A percentile compares a stretch with the other conserved stretches of the same genome.
Evolutionary conservation across 257 asterid species (phyloP).

Genomic region (Leptodermis oblonga): DNA sequence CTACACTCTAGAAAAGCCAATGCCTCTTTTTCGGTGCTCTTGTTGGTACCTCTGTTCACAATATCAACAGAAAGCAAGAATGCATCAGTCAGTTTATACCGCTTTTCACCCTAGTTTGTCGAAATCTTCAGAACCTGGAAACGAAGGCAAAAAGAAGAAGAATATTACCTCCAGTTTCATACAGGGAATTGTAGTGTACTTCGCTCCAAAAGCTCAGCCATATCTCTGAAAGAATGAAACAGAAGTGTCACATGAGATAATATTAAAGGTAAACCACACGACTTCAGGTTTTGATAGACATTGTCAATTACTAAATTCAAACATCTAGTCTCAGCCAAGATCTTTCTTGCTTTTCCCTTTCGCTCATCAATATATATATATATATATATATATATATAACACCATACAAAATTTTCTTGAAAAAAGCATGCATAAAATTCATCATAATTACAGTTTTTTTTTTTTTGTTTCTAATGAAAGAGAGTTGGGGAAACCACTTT

Average conservation of each 20-base stretch:
- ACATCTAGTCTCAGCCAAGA: not conserved
- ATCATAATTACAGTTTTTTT: too few species aligned
- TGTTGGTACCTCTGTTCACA: conserved; percentile 60
- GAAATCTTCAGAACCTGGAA: not conserved
- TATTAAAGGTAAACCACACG: not conserved
- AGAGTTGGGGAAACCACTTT: too few species aligned
- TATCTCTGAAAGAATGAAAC: conserved; percentile 38
- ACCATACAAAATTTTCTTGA: too few species aligned
- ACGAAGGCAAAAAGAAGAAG: not conserved
- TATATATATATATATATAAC: too few species aligned
- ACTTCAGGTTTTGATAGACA: not conserved
- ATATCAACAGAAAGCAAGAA: conserved; percentile 1
- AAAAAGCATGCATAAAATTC: too few species aligned
- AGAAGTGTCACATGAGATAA: not conserved
- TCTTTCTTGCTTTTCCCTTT: too few species aligned
- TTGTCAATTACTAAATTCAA: not conserved
- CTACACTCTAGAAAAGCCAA: conserved; percentile 53
- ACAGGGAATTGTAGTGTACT: conserved; percentile 80
- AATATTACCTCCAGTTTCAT: conserved; percentile 69
- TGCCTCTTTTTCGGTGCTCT: conserved; percentile 65
- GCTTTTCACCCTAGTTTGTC: not conserved
- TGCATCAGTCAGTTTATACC: not conserved
- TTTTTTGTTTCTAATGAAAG: too few species aligned
- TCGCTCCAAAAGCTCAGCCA: conserved; percentile 99
- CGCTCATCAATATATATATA: too few species aligned